Evolutionary conservation across 371 early-diverging fungal genomes (phyloP).

Genomic region (Parasitella parasitica): DNA sequence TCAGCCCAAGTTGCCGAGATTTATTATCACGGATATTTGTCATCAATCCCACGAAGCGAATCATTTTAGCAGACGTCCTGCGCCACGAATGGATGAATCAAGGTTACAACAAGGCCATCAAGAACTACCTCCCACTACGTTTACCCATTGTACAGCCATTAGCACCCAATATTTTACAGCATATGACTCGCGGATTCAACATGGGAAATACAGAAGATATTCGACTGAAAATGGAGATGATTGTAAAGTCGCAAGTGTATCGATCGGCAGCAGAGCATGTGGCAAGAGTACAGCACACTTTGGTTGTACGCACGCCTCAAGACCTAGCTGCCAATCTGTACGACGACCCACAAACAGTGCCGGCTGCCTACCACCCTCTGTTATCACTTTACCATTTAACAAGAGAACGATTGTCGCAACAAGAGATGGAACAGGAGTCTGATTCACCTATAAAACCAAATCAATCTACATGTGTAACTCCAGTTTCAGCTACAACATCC

Average conservation of each 20-base stretch:
- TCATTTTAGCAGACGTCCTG: constrained; percentile 69
- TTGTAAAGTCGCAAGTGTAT: constrained; percentile 39
- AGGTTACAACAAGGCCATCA: constrained; percentile 56
- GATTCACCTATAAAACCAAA: background rate
- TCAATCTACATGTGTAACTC: background rate
- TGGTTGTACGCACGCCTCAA: constrained; percentile 39
- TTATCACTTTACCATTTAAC: constrained; percentile 85
- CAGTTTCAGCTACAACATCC: background rate
- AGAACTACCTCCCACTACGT: constrained; percentile 64
- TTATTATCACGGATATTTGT: constrained; percentile 79
- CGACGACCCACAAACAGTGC: constrained; percentile 42
- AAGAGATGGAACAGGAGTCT: constrained; percentile 59
- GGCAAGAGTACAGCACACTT: constrained; percentile 1
- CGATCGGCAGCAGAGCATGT: constrained; percentile 22
- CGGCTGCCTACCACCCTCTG: constrained; percentile 62
- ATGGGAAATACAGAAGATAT: constrained; percentile 76
- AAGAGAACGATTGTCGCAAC: constrained; percentile 74
- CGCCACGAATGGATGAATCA: constrained; percentile 80
- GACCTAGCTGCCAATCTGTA: constrained; percentile 36
- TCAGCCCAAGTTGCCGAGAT: constrained; percentile 72
- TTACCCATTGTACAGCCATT: constrained; percentile 65
- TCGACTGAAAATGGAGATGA: constrained; percentile 47
- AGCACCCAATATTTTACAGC: constrained; percentile 62
- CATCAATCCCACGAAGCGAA: constrained; percentile 66
- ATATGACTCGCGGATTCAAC: constrained; percentile 78